Conservation (phyloP, 768 basidiomycete species). For the Pleurotus citrinopileatus region DNA sequence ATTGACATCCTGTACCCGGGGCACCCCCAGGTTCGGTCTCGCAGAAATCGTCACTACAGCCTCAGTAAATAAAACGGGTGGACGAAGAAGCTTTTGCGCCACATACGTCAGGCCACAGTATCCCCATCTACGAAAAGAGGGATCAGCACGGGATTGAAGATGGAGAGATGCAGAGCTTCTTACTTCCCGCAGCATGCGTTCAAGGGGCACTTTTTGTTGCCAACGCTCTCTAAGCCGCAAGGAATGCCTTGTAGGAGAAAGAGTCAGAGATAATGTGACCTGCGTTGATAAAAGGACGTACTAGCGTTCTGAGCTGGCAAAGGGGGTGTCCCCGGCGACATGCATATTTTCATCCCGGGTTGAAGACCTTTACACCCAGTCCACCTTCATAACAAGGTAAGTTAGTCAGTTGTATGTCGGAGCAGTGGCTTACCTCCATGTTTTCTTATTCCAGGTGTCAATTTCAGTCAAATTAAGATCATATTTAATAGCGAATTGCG, state of each 20-base stretch:
- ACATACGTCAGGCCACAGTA: neutral
- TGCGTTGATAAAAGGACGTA: neutral
- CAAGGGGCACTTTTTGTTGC: constrained; percentile 13
- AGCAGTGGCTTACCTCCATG: neutral
- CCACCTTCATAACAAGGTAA: neutral
- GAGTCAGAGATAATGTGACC: neutral
- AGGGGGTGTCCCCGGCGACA: neutral
- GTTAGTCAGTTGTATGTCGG: neutral
- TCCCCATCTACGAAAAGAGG: neutral
- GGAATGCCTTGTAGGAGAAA: constrained; percentile 11
- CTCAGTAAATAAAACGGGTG: neutral
- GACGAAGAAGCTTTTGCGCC: neutral
- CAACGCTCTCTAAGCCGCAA: constrained; percentile 15
- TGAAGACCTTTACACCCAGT: neutral
- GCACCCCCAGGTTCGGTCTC: constrained; percentile 1
- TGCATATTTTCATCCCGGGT: neutral
- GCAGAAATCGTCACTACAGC: neutral
- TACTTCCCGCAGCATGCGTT: constrained; percentile 16
- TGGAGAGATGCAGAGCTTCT: neutral
- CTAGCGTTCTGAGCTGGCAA: neutral
- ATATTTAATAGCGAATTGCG: constrained; percentile 6
- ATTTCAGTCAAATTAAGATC: constrained; percentile 2
- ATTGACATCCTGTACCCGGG: constrained; percentile 9
- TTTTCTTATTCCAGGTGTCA: neutral
- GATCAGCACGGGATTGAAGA: neutral